phyloP scores from a whole-genome alignment of 2,329 filamentous ascomycete species.

The Colletotrichum tabaci region DNA sequence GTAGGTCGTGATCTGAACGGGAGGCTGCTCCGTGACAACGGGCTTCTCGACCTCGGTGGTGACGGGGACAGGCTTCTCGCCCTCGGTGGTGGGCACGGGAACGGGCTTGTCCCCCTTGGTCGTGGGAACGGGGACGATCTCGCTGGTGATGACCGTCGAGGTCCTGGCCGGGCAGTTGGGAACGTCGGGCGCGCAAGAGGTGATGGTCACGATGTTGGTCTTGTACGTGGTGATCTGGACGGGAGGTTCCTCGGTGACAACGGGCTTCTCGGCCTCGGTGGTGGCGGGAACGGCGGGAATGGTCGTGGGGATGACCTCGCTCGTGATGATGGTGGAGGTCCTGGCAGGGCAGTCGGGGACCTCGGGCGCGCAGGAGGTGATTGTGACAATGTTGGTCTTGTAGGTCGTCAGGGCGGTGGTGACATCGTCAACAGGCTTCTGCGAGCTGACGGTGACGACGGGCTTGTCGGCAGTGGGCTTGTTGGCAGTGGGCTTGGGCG shows the following conservation, averaged over 20 bases:
- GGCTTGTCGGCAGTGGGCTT: slow-evolving; percentile 29
- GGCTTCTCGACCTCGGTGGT: slow-evolving; percentile 45
- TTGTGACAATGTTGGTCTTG: slow-evolving; percentile 29
- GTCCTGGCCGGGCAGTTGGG: slow-evolving; percentile 36
- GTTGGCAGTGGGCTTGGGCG: slow-evolving; percentile 20
- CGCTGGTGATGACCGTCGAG: slow-evolving; percentile 31
- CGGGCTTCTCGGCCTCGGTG: slow-evolving; percentile 41
- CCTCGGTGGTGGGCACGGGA: slow-evolving; percentile 40
- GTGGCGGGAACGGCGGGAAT: slow-evolving; percentile 11
- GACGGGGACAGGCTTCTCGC: slow-evolving; percentile 47
- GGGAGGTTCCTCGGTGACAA: slow-evolving; percentile 20
- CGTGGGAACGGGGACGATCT: slow-evolving; percentile 25
- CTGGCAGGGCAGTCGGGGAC: slow-evolving; percentile 34
- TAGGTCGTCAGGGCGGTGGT: slow-evolving; percentile 23
- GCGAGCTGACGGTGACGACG: slow-evolving; percentile 5
- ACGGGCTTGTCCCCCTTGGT: not conserved
- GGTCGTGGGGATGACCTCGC: slow-evolving; percentile 40
- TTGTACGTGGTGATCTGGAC: slow-evolving; percentile 53
- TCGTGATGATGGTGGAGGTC: slow-evolving; percentile 44
- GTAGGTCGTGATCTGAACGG: slow-evolving; percentile 54
- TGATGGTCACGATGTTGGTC: slow-evolving; percentile 67
- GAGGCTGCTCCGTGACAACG: slow-evolving; percentile 54
- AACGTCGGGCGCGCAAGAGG: slow-evolving; percentile 64
- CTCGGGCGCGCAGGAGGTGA: slow-evolving; percentile 30
- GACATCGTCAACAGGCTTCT: slow-evolving; percentile 21